phyloP scores from a whole-genome alignment of 306 rosid genomes.

The Argentina anserina region DNA sequence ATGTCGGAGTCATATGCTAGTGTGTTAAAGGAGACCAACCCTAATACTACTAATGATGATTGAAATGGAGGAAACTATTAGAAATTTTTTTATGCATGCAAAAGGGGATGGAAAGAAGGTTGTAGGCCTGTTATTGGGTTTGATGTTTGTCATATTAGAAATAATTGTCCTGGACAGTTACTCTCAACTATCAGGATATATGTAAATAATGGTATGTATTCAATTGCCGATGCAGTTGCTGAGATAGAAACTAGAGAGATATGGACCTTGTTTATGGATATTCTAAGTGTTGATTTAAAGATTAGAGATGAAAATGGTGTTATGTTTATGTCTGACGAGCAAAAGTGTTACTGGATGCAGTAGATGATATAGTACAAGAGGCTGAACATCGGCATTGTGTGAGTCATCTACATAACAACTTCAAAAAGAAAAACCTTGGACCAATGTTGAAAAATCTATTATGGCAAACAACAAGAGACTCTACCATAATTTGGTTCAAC shows the following conservation, averaged over 20 bases:
- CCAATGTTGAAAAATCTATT: neutral
- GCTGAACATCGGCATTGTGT: neutral
- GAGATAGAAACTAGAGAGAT: neutral
- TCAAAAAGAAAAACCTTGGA: neutral
- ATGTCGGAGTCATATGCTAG: neutral
- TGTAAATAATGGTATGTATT: neutral
- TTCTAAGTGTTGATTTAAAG: neutral
- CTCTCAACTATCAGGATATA: neutral
- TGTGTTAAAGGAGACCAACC: neutral
- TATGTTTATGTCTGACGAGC: neutral
- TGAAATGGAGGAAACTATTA: neutral
- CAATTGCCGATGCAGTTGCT: neutral
- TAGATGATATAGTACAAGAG: neutral
- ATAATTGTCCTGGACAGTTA: neutral
- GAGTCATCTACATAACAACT: neutral
- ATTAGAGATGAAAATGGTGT: neutral
- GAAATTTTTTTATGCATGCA: neutral
- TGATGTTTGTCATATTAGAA: neutral
- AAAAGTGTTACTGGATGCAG: neutral
- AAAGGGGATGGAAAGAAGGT: neutral
- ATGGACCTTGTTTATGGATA: neutral
- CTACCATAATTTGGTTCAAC: neutral
- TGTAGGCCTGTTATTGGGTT: neutral
- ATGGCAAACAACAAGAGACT: neutral
- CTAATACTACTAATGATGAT: neutral